Evolutionary conservation across 1,139 yeast species (phyloP), one percentile per base, ranked within the genome.

Genomic region (Petasospora rhodanensis): DNA sequence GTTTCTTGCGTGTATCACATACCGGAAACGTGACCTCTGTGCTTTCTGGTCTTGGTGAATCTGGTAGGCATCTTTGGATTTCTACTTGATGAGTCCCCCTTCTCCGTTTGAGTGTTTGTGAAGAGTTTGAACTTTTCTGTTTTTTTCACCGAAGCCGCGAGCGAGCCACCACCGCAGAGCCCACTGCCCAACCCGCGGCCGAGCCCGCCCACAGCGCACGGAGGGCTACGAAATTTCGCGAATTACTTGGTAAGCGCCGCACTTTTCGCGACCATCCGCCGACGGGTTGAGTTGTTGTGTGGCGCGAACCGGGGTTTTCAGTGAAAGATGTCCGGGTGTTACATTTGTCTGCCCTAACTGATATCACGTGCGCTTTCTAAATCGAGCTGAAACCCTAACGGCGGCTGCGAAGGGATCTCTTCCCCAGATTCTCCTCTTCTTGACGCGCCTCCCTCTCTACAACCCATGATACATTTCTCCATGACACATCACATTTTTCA

Each of bases 11-110:
- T 1, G 20, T 15, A 14, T 23, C 28, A 79, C 87, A 76, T 80
- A 84, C 94, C 94, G 68, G 96, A 86, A 73, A 91, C 97, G 94
- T 93, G 81, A 75, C 99, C 99, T 85, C 99, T 86, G 84, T 86
- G 96, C 81, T 91, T 93, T 85, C 99, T 87, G 75, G 97, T 91
- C 76, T 91, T 87, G 66, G 95, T 84, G 68, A 85, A 81, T 87
- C 98, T 87, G 79, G 98, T 87, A 73, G 98, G 98, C 98, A 91
- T 91, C 71, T 68, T 66, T 43, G 31, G 41, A 46, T 43, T 46
- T 45, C 48, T 45, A 46, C 51, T 48, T 29, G 42, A 26, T 38
- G 37, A 24, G 16, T 7, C 28, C 12, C 22, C 24, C 21, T 18
- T 17, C 18, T 16, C 12, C 22, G 24, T 28, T 14, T 17, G 7